phyloP scores from a whole-genome alignment of 129 eudicot genomes.

The sunflower (Helianthus annuus) region HanXRQr2.0-SUNRISE NC_035437.2:20087722-20088221 shows the following conservation, averaged over 20 bases:
- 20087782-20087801: constrained; percentile 46
- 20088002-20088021: constrained; percentile 58
- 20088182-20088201: too few species aligned
- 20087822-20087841: neutral
- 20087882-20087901: constrained; percentile 37
- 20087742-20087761: neutral
- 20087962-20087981: constrained; percentile 75
- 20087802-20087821: neutral
- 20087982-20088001: constrained; percentile 68
- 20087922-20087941: constrained; percentile 51
- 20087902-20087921: constrained; percentile 43
- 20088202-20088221: neutral
- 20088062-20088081: constrained; percentile 90
- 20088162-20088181: too few species aligned
- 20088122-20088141: neutral
- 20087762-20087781: constrained; percentile 18
- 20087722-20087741: constrained; percentile 39
- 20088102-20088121: constrained; percentile 85
- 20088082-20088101: constrained; percentile 83
- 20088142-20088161: too few species aligned
- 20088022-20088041: constrained; percentile 69
- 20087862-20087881: constrained; percentile 42
- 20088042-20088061: constrained; percentile 80
- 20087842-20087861: constrained; percentile 15
- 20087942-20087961: constrained; percentile 59